Evolutionary conservation across 2,329 filamentous ascomycete species (phyloP).

Genomic region (Hymenoscyphus occultus): DNA sequence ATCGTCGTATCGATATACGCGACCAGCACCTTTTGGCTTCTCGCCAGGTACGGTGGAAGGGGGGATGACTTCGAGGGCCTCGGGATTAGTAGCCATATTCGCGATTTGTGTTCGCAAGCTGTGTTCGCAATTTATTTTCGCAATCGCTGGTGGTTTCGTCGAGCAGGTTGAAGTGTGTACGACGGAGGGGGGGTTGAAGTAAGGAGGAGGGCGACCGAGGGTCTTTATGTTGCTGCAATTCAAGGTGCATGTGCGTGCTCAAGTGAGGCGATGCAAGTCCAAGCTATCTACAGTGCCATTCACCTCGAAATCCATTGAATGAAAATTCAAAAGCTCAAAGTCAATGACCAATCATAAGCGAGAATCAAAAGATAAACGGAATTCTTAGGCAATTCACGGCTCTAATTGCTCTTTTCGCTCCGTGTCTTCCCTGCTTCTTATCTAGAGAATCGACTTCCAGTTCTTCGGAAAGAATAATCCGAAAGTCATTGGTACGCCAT

Average conservation of each 20-base stretch:
- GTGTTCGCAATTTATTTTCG: not conserved
- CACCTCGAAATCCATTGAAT: not conserved
- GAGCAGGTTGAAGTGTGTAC: slow-evolving; percentile 4
- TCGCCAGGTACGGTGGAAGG: slow-evolving; percentile 5
- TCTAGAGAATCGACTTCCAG: not conserved
- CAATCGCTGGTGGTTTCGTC: not conserved
- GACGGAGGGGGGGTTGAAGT: not conserved
- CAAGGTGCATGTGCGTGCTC: not conserved
- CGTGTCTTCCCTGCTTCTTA: not conserved
- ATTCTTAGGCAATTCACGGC: slow-evolving; percentile 1
- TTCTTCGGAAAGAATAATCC: not conserved
- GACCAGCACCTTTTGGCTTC: not conserved
- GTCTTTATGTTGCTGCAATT: slow-evolving; percentile 5
- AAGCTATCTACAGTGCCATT: not conserved
- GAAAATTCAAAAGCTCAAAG: not conserved
- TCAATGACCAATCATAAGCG: not conserved
- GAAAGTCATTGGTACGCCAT: not conserved
- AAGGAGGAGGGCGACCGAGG: not conserved
- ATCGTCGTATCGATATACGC: slow-evolving; percentile 6
- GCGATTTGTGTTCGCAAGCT: not conserved
- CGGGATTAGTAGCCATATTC: slow-evolving; percentile 1
- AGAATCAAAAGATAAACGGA: not conserved
- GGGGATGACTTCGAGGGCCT: not conserved
- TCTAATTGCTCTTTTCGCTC: not conserved
- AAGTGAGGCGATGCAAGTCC: not conserved